Conservation (phyloP, 768 basidiomycete genomes). For the Lentinula sp. region DNA sequence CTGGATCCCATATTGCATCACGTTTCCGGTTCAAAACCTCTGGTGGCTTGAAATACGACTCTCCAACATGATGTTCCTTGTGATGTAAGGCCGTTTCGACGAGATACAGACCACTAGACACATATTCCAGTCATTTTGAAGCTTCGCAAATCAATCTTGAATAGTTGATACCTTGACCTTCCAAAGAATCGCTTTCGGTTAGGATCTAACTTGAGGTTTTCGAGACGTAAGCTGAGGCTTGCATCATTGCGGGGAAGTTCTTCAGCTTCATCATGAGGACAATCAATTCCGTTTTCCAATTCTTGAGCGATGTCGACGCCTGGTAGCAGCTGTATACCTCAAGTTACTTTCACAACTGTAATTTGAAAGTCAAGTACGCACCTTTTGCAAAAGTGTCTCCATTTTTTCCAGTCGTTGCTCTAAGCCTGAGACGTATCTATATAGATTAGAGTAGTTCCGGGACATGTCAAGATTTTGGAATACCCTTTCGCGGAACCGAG, state of each 20-base stretch:
- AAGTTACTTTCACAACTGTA: background rate
- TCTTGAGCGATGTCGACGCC: constrained; percentile 59
- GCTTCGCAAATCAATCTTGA: background rate
- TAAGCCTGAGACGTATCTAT: constrained; percentile 56
- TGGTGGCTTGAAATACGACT: constrained; percentile 15
- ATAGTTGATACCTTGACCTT: constrained; percentile 30
- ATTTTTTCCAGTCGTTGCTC: constrained; percentile 61
- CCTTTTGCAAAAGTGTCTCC: constrained; percentile 54
- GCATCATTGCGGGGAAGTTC: constrained; percentile 25
- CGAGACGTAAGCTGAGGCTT: constrained; percentile 25
- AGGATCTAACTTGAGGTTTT: constrained; percentile 31
- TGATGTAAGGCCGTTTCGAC: constrained; percentile 52
- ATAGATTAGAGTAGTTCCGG: constrained; percentile 23
- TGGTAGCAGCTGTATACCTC: constrained; percentile 37
- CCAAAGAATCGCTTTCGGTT: constrained; percentile 40
- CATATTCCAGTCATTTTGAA: background rate
- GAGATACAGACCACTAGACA: constrained; percentile 41
- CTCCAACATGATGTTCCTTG: constrained; percentile 47
- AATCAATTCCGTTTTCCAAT: constrained; percentile 35
- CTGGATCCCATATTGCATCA: constrained; percentile 42
- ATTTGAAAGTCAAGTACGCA: constrained; percentile 15
- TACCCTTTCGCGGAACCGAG: constrained; percentile 63
- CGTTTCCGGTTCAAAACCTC: constrained; percentile 25
- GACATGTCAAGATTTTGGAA: background rate
- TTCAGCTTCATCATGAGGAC: constrained; percentile 4